These are phyloP conservation scores for Chalciporus pseudorubinellus DNA, from an alignment of 768 basidiomycete species.

Conservation along the genomic window DNA sequence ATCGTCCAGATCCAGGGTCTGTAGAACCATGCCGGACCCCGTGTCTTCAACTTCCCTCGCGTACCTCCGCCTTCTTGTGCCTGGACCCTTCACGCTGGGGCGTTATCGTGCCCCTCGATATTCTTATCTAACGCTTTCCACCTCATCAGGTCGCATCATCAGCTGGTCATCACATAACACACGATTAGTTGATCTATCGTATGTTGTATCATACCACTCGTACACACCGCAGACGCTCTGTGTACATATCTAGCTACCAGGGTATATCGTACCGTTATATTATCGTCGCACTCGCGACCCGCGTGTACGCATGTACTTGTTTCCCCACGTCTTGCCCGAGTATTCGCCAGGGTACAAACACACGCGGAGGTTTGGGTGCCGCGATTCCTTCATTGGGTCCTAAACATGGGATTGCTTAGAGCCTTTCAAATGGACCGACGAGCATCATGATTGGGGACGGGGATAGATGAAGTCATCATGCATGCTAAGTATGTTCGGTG, in stretches of 20 bases:
- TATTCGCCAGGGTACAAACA: not conserved
- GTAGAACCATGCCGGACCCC: conserved; percentile 31
- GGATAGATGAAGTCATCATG: not conserved
- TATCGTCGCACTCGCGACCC: not conserved
- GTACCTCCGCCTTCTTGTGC: conserved; percentile 1
- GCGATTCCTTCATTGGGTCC: not conserved
- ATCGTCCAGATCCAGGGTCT: conserved; percentile 87
- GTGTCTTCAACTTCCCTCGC: not conserved
- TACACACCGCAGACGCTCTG: not conserved
- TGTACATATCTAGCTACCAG: not conserved
- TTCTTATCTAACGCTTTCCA: conserved; percentile 9
- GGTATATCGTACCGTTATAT: not conserved
- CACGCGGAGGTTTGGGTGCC: not conserved
- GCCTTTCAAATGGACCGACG: not conserved
- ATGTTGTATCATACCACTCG: conserved; percentile 2
- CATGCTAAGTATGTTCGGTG: not conserved
- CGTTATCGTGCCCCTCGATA: not conserved
- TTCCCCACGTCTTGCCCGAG: not conserved
- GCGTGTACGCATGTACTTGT: not conserved
- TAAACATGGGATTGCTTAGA: not conserved
- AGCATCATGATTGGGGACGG: too few species aligned
- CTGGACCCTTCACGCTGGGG: not conserved
- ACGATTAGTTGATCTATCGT: not conserved
- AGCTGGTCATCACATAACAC: not conserved
- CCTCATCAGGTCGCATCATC: not conserved